Base-by-base conservation (phyloP, 495 filamentous ascomycete species). In the Tetracladium marchalianum region DNA sequence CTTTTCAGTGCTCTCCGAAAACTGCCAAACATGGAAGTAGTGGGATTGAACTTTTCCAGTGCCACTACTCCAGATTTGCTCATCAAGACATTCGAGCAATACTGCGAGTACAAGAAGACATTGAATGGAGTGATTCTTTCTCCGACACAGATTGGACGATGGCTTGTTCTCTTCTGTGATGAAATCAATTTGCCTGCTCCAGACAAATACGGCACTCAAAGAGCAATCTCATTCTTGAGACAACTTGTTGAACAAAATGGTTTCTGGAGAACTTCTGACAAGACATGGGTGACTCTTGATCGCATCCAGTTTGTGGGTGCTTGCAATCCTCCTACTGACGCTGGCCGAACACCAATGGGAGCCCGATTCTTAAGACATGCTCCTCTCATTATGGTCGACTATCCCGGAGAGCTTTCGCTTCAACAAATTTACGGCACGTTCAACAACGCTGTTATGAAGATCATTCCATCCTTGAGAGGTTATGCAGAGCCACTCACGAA, bases 151-250 rank as follows among this genome's bases (percentile, higher is more conserved):
- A 90, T 99, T 59, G 92, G 92, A 27, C 83, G 93, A 54, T 99
- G 92, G 92, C 74, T 99, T 22, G 92, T 99, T 31, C 74, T 99
- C 38, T 99, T 99, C 74, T 99, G 92, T 60, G 92, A 99, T 58
- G 92, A 99, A 63, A 96, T 99, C 66, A 99, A 99, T 65, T 70
- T 99, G 64, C 92, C 92, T n/a, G 90, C 92, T 15, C 92, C 90
- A 19, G 92, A 99, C 70, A 90, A 87, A 50, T 99, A 99, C 60
- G 92, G 89, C 38, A 99, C 93, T 1, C 92, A 97, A 63, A 80
- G 92, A 43, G 92, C 88, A 16, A 97, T 97, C 44, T 90, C 92
- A 16, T 97, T 99, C 76, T 69, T 99, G 51, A 80, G 92, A 43
- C 92, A 99, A 60, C 75, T 99, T 46, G 87, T 99, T 36, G 92